These are phyloP conservation scores for Fusarium piperis DNA, from an alignment of 2,329 filamentous ascomycete species.

Conservation along the genomic window DNA sequence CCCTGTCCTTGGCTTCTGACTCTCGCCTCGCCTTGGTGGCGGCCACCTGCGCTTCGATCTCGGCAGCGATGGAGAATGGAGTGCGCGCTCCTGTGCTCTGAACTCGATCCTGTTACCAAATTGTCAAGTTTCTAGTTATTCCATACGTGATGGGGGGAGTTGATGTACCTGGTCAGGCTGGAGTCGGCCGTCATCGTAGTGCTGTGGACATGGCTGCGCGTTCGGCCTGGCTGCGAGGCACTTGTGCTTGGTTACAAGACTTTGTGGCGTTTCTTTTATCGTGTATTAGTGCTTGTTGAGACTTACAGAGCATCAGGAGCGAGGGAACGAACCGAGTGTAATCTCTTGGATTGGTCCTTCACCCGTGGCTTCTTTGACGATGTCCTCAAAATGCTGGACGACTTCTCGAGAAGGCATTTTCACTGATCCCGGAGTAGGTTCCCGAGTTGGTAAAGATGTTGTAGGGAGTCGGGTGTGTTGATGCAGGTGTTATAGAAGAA, in stretches of 20 bases:
- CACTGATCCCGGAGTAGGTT: background rate
- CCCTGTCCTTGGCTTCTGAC: background rate
- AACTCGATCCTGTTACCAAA: constrained; percentile 32
- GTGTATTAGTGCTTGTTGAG: background rate
- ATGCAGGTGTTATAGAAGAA: background rate
- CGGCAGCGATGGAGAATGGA: constrained; percentile 37
- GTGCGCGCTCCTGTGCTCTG: constrained; percentile 38
- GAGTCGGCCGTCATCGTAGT: constrained; percentile 5
- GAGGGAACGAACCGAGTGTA: constrained; percentile 3
- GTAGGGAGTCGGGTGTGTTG: background rate
- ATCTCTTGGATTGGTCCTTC: constrained; percentile 34
- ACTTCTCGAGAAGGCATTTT: constrained; percentile 38
- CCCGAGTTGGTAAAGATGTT: background rate
- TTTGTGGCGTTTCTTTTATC: constrained; percentile 19
- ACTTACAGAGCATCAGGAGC: background rate
- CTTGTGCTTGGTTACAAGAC: constrained; percentile 39
- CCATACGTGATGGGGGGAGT: too few species aligned
- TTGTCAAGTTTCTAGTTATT: too few species aligned
- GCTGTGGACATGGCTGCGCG: background rate
- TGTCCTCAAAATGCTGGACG: constrained; percentile 25
- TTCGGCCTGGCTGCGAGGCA: constrained; percentile 37
- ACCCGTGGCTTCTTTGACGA: constrained; percentile 22
- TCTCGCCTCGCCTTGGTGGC: constrained; percentile 16
- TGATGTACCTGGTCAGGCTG: constrained; percentile 26
- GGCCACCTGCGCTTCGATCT: constrained; percentile 39